Evolutionary conservation across 805 yeast species (phyloP).

Genomic region (Ogataea allantospora): DNA sequence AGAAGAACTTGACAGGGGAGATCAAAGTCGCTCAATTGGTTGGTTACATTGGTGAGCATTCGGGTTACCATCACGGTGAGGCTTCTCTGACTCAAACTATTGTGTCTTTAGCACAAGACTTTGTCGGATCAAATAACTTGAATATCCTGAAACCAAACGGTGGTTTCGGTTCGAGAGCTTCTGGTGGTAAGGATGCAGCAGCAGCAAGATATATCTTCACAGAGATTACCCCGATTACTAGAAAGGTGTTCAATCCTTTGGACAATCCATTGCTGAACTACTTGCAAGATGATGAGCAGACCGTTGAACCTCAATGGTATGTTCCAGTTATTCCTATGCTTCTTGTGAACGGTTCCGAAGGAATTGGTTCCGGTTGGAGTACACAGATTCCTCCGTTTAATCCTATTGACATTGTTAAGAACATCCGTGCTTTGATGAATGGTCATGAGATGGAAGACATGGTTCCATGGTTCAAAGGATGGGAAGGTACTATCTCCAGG

Average conservation of each 20-base stretch:
- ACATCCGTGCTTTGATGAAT: conserved; percentile 69
- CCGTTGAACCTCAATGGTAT: conserved; percentile 95
- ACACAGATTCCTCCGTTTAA: conserved; percentile 88
- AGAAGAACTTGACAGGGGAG: conserved; percentile 71
- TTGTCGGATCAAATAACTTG: conserved; percentile 87
- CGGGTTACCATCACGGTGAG: conserved; percentile 97
- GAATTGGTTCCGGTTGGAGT: conserved; percentile 99
- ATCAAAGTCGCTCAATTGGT: conserved; percentile 88
- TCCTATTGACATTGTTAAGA: conserved; percentile 77
- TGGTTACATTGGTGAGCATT: conserved; percentile 83
- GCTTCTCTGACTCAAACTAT: conserved; percentile 84
- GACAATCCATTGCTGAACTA: conserved; percentile 79
- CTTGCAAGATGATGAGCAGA: conserved; percentile 87
- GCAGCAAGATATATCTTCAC: conserved; percentile 97
- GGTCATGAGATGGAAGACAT: conserved; percentile 69
- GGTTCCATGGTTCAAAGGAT: conserved; percentile 94
- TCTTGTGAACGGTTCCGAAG: conserved; percentile 95
- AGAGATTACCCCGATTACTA: conserved; percentile 71
- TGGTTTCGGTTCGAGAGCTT: conserved; percentile 91
- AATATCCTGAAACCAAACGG: conserved; percentile 87
- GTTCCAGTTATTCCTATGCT: conserved; percentile 92
- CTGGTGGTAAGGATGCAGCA: conserved; percentile 98
- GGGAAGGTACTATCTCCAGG: conserved; percentile 81
- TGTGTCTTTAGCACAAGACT: conserved; percentile 91
- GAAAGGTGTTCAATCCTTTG: conserved; percentile 69